Conservation (phyloP, 2,329 filamentous ascomycete genomes). For the Hymenoscyphus infarciens region DNA sequence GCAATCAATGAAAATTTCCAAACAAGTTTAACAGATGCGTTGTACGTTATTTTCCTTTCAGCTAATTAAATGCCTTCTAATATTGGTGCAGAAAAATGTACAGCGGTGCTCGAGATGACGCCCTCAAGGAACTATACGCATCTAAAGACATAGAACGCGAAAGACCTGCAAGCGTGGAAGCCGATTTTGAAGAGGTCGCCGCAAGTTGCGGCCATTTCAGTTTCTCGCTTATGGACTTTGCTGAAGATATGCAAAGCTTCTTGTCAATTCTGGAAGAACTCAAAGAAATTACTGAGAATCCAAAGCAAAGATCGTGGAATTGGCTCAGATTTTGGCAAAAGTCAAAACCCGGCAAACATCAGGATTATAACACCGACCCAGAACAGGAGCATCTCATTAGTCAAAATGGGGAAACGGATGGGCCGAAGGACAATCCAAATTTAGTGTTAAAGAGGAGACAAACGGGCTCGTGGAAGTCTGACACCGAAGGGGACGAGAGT, state of each 20-base stretch:
- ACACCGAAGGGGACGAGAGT: slow-evolving; percentile 10
- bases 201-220: slow-evolving; percentile 98
- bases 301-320: slow-evolving; percentile 66
- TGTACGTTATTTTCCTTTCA: slow-evolving; percentile 39
- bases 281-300: slow-evolving; percentile 64
- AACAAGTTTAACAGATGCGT: slow-evolving; percentile 74
- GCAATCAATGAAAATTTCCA: slow-evolving; percentile 76
- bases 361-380: slow-evolving; percentile 18
- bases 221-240: slow-evolving; percentile 86
- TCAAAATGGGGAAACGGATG: slow-evolving; percentile 20
- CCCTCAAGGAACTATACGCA: slow-evolving; percentile 75
- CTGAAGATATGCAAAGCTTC: slow-evolving; percentile 81
- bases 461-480: slow-evolving; percentile 14
- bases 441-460: slow-evolving; percentile 23
- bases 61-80: slow-evolving; percentile 8
- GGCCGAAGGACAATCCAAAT: slow-evolving; percentile 29
- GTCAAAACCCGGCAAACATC: slow-evolving; percentile 17
- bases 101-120: slow-evolving; percentile 68
- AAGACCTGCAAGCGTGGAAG: slow-evolving; percentile 71
- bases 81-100: slow-evolving; percentile 57
- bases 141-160: slow-evolving; percentile 69
- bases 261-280: slow-evolving; percentile 82
- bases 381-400: slow-evolving; percentile 33
- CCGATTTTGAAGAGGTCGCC: slow-evolving; percentile 94
- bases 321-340: slow-evolving; percentile 79